Percentiles rank a stretch among this genome's conserved stretches.
Evolutionary conservation across 2,329 filamentous ascomycete genomes (phyloP).

Genomic region (Hymenoscyphus albidus): DNA sequence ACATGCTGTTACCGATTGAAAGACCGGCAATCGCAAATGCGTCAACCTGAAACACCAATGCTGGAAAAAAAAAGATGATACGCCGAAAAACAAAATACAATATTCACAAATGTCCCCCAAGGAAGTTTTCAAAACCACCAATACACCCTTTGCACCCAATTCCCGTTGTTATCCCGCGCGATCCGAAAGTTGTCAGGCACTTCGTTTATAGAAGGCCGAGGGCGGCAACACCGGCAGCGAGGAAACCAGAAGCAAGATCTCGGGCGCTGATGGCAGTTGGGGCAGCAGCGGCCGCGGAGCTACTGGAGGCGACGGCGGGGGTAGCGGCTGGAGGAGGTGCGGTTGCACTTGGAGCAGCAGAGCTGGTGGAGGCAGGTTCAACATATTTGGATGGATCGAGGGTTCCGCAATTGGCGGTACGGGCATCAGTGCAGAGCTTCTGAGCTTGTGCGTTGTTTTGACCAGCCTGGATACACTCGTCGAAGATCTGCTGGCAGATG

Average conservation of each 20-base stretch:
- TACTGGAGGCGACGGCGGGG: constrained; percentile 15
- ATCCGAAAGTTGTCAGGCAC: not conserved
- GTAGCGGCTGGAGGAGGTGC: constrained; percentile 27
- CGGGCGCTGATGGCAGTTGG: constrained; percentile 33
- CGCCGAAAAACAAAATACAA: constrained; percentile 28
- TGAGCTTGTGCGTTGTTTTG: constrained; percentile 45
- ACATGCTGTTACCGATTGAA: constrained; percentile 5
- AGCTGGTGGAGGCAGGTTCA: constrained; percentile 27
- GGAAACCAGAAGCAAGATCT: constrained; percentile 41
- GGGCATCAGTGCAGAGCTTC: constrained; percentile 42
- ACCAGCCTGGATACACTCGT: constrained; percentile 44
- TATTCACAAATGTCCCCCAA: constrained; percentile 24
- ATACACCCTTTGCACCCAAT: constrained; percentile 10
- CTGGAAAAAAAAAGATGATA: constrained; percentile 31
- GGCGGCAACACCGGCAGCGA: constrained; percentile 49
- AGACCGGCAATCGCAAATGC: constrained; percentile 23
- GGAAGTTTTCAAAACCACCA: not conserved
- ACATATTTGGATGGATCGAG: constrained; percentile 30
- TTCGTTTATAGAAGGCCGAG: constrained; percentile 53
- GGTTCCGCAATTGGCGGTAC: constrained; percentile 48
- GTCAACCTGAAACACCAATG: constrained; percentile 35
- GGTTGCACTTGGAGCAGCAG: constrained; percentile 40
- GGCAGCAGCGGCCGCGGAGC: constrained; percentile 30
- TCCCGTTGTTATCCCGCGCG: not conserved
- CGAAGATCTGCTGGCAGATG: constrained; percentile 52